Evolutionary conservation across 2,329 filamentous ascomycete species (phyloP), one percentile per base, ranked within the genome.

Genomic region (Arthrobotrys entomopaga): DNA sequence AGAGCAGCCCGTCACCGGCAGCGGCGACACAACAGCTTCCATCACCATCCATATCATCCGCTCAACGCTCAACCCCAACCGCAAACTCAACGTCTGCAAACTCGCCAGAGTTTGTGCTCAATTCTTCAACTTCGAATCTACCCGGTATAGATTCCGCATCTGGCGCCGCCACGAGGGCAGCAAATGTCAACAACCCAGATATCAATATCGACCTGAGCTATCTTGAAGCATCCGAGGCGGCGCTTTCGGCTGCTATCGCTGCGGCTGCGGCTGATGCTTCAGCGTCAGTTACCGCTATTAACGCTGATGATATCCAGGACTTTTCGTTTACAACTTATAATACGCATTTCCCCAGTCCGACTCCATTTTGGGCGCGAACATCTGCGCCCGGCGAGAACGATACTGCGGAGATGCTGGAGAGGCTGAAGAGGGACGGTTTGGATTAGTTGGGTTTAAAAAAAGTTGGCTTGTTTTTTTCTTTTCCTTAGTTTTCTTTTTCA

Each of bases 241-340:
- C 52, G 19, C 11, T 72, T 5, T 50, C 67, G 10, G 24, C 46
- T 6, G 53, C 67, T 5, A 26, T 42, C 4, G 53, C 8, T 8
- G 53, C 8, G 2, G 29, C 34, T 3, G 29, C 29, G 29, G 53
- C 67, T 1, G 40, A 42, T 15, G 58, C 59, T 3, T 46, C 6
- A 3, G 15, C 34, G 19, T 11, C 46, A 6, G 16, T 48, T 20
- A 16, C 29, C 1, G 26, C 15, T 16, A 61, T 65, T 6, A 65
- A 24, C 4, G 61, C 63, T 6, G 22, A 63, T 5, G 61, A 73
- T 29, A 34, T 66, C 6, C 69, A 73, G 34, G 69, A 73, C 15
- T 73, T 73, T 50, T 73, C 69, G 24, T 73, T 73, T 24, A 61
- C 38, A 0, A 61, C 26, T 50, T 73, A 73, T 16, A 48, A 48